These are phyloP conservation scores for Cytospora chrysosperma DNA, from an alignment of 2,329 filamentous ascomycete species.

Conservation along the genomic window DNA sequence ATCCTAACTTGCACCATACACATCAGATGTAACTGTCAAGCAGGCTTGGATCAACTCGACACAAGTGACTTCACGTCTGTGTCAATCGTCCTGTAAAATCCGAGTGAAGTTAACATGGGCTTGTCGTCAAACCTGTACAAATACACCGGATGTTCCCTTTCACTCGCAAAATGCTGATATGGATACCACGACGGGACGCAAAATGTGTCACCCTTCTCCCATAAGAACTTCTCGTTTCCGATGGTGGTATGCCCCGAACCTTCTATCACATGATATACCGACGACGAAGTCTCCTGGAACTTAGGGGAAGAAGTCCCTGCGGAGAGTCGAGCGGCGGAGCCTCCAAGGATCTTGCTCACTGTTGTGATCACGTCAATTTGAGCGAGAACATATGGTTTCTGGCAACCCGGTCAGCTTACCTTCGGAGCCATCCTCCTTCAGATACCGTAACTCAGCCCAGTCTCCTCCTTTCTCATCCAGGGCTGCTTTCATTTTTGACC, in stretches of 20 bases:
- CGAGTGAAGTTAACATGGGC: constrained; percentile 52
- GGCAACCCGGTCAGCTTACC: constrained; percentile 26
- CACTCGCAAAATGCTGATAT: constrained; percentile 46
- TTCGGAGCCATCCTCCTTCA: constrained; percentile 31
- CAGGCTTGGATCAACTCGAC: constrained; percentile 12
- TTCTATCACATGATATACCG: constrained; percentile 52
- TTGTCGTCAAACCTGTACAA: constrained; percentile 55
- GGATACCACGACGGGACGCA: constrained; percentile 52
- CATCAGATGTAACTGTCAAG: not conserved
- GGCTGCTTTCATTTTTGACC: constrained; percentile 43
- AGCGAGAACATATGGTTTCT: not conserved
- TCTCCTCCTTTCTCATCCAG: constrained; percentile 38
- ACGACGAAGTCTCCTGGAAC: constrained; percentile 50
- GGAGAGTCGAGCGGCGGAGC: constrained; percentile 44
- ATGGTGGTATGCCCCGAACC: constrained; percentile 45
- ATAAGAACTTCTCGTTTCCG: constrained; percentile 37
- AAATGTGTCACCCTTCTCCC: constrained; percentile 54
- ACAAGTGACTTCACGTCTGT: constrained; percentile 42
- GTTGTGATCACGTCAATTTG: constrained; percentile 23
- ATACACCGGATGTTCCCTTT: constrained; percentile 39
- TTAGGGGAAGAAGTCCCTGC: constrained; percentile 36
- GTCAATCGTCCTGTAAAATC: constrained; percentile 46
- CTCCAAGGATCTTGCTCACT: constrained; percentile 48
- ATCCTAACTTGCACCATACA: not conserved
- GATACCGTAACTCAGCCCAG: constrained; percentile 34